Evolutionary conservation across 495 filamentous ascomycete species (phyloP), one percentile per base, ranked within the genome.

Genomic region (Penicillium samsonianum): DNA sequence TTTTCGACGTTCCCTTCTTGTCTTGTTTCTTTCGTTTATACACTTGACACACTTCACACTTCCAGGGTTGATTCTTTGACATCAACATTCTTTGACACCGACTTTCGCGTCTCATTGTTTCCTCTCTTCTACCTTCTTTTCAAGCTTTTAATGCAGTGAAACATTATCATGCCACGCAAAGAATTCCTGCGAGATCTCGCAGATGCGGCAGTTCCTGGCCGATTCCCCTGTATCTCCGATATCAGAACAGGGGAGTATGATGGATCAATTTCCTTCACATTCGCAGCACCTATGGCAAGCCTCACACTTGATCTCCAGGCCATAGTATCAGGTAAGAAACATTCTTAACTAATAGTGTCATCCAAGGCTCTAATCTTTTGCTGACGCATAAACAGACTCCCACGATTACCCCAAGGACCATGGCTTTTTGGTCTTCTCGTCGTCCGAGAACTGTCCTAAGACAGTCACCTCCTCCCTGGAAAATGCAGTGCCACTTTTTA

Each of bases 401-500:
- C 71, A 75, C 40, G 84, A 89, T 9, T 92, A 92, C 59, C 89
- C 88, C 2, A 73, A 69, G 20, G 66, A 65, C 26, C 88, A 89
- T 62, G 72, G 69, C 42, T 89, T 83, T 56, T 78, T 85, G 55
- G 61, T 88, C 37, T 90, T 80, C 60, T 78, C 84, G 14, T 77
- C 75, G 11, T 77, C 79, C 4, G 78, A 85, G 0, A 70, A 82
- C 55, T 72, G 78, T 25, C 71, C 79, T 12, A 61, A 59, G 3
- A 51, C 65, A 8, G 71, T 87, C 25, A 76, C 79, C 7, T 60
- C 67, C 1, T 71, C 78, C 30, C 68, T 87, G 16, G 73, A 82
- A 60, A 65, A 72, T 12, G 61, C 78, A 14, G 31, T 25, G 2
- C 26, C 55, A 25, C 22, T 50, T 1, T 67, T 74, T 26, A 37